Base-by-base conservation (phyloP, 306 rosid species). In the Quillaja saponaria region DNA sequence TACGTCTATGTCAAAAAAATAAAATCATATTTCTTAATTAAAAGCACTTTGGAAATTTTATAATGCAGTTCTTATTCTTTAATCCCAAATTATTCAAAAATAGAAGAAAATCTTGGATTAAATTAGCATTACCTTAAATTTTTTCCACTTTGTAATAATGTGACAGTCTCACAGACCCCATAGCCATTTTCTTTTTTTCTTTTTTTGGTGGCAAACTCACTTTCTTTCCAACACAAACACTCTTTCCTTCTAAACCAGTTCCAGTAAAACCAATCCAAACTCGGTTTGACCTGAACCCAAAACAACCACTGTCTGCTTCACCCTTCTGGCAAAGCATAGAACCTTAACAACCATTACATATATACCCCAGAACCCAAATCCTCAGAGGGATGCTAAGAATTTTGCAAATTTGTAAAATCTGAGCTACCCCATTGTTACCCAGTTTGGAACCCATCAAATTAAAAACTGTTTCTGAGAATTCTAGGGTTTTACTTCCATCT, bases 371-470 rank as follows among this genome's bases (percentile, higher is more conserved):
- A 14, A 15, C 3, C 55, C 54, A 37, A 67, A 64, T 64, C 25
- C 68, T 56, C 57, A 10, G n/a, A 13, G 9, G 45, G 37, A 34
- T 25, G 41, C 54, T 5, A 18, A 73, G 31, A 76, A 56, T 19
- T 8, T 39, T 63, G 25, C 33, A 20, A 19, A 38, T 53, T 38
- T 52, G 42, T 16, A 17, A 8, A 21, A 25, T 56, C 38, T 35
- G 53, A 70, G 58, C 51, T 50, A 13, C 56, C 38, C 69, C 73
- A 42, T 62, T 17, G 51, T 21, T 35, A 28, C 53, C 66, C 55
- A 55, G 11, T 61, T 60, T 17, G 31, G 52, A 52, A 46, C 11
- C 15, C 28, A 15, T 34, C 64, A 13, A 28, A 15, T 20, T 13
- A 13, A 2, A 5, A 42, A 34, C 49, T 37, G 52, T 49, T 10